Evolutionary conservation across 495 filamentous ascomycete species (phyloP).

Genomic region (Glarea lozoyensis): DNA sequence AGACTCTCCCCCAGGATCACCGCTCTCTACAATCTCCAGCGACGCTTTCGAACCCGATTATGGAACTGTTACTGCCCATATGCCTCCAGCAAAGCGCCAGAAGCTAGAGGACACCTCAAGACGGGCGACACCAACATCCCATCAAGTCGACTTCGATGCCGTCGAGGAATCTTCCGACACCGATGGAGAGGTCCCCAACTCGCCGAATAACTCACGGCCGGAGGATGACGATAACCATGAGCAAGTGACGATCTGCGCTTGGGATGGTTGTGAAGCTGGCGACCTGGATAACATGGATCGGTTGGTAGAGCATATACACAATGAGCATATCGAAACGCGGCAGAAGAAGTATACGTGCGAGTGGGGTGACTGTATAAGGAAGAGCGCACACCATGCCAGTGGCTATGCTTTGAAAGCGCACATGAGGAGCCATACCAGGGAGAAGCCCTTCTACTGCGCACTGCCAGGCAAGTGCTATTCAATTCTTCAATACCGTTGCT

Average conservation of each 20-base stretch:
- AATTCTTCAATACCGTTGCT: background rate
- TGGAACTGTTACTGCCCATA: conserved; percentile 29
- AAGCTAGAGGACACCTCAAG: conserved; percentile 35
- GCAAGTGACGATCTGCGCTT: conserved; percentile 81
- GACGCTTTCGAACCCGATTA: conserved; percentile 40
- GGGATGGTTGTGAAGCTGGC: conserved; percentile 75
- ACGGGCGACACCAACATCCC: conserved; percentile 34
- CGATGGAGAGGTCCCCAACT: conserved; percentile 71
- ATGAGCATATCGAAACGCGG: conserved; percentile 69
- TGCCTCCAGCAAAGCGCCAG: conserved; percentile 41
- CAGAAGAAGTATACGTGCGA: conserved; percentile 88
- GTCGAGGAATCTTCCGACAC: conserved; percentile 73
- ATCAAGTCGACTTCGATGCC: conserved; percentile 18
- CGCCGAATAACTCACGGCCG: conserved; percentile 45
- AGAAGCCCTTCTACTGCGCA: conserved; percentile 96
- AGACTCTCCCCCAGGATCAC: conserved; percentile 14
- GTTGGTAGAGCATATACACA: conserved; percentile 87
- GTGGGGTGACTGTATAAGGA: conserved; percentile 81
- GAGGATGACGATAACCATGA: conserved; percentile 78
- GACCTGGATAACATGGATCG: conserved; percentile 90
- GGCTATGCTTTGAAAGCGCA: conserved; percentile 93
- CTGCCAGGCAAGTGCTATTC: conserved; percentile 59
- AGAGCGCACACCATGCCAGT: conserved; percentile 84
- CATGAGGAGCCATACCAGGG: conserved; percentile 94
- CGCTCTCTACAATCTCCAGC: conserved; percentile 24